Percentiles rank a stretch among this genome's conserved stretches.
Evolutionary conservation across 2,329 filamentous ascomycete genomes (phyloP).

Genomic region (Drechslerella stenobrocha): DNA sequence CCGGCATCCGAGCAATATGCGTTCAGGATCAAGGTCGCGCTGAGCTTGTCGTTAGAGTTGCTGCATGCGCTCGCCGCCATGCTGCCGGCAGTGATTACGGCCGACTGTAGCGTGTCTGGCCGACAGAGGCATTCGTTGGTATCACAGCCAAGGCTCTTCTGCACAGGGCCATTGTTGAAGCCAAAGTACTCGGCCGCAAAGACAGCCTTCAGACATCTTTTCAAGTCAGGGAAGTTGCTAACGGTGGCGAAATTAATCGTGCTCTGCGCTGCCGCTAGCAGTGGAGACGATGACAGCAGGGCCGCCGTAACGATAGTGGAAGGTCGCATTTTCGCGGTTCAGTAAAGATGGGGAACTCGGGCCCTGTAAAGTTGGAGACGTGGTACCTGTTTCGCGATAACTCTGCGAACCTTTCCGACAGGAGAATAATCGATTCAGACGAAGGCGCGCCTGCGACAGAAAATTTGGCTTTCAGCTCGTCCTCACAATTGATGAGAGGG

Average conservation of each 20-base stretch:
- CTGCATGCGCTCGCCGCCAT: conserved; percentile 31
- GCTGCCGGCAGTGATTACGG: conserved; percentile 25
- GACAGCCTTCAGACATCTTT: conserved; percentile 33
- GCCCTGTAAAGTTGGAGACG: not conserved
- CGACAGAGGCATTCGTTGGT: conserved; percentile 43
- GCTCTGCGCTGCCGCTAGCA: conserved; percentile 25
- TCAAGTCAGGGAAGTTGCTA: conserved; percentile 16
- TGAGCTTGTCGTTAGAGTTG: conserved; percentile 27
- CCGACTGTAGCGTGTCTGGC: conserved; percentile 29
- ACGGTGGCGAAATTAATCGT: conserved; percentile 29
- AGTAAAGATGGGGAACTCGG: not conserved
- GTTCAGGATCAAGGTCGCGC: conserved; percentile 30
- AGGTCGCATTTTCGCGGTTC: conserved; percentile 22
- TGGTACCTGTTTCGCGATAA: no score
- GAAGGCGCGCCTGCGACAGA: not conserved
- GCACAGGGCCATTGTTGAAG: conserved; percentile 23
- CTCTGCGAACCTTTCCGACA: no score
- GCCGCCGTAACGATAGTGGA: conserved; percentile 18
- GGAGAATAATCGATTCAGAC: not conserved
- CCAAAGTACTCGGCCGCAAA: conserved; percentile 23
- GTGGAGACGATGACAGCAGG: conserved; percentile 12
- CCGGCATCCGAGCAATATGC: conserved; percentile 33
- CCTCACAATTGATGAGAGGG: not conserved
- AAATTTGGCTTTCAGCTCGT: not conserved
- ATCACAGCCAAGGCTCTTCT: conserved; percentile 27